These are phyloP conservation scores for Exophiala sp. DNA, from an alignment of 2,329 filamentous ascomycete species.

Conservation along the genomic window DNA sequence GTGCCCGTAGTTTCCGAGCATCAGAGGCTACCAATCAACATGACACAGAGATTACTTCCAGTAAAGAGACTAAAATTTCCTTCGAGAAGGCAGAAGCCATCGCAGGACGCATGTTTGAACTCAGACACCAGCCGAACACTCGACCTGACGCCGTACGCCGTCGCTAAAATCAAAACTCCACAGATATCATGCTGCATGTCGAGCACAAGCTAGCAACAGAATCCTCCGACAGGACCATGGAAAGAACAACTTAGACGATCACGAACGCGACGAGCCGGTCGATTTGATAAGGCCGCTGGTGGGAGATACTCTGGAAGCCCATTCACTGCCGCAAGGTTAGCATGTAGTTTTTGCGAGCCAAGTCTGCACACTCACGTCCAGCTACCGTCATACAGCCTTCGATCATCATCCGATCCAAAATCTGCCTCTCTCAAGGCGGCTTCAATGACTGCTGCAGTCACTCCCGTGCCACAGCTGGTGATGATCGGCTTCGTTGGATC, in stretches of 20 bases:
- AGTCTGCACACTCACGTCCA: conserved; percentile 73
- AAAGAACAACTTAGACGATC: neutral
- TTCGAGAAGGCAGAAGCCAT: too few species aligned
- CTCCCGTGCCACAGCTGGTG: conserved; percentile 85
- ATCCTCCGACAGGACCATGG: neutral
- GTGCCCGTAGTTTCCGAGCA: too few species aligned
- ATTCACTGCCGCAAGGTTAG: conserved; percentile 38
- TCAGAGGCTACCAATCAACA: too few species aligned
- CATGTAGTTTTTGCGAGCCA: neutral
- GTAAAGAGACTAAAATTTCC: too few species aligned
- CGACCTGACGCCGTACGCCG: conserved; percentile 1
- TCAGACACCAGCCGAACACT: neutral
- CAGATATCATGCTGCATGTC: neutral
- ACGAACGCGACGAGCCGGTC: neutral
- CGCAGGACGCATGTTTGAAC: neutral
- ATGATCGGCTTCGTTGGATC: conserved; percentile 78
- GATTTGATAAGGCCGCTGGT: conserved; percentile 42
- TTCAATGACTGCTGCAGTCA: conserved; percentile 88
- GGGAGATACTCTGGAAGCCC: conserved; percentile 48
- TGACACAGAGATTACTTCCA: too few species aligned
- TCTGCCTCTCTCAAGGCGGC: conserved; percentile 77
- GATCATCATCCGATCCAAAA: conserved; percentile 63
- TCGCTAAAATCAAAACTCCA: conserved; percentile 3
- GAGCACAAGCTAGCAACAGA: neutral
- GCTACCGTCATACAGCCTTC: conserved; percentile 88